Percentiles rank a stretch among this genome's conserved stretches.
These are phyloP conservation scores for Hyphodiscus hymeniophilus DNA, from an alignment of 495 filamentous ascomycete species.

Conservation along the genomic window DNA sequence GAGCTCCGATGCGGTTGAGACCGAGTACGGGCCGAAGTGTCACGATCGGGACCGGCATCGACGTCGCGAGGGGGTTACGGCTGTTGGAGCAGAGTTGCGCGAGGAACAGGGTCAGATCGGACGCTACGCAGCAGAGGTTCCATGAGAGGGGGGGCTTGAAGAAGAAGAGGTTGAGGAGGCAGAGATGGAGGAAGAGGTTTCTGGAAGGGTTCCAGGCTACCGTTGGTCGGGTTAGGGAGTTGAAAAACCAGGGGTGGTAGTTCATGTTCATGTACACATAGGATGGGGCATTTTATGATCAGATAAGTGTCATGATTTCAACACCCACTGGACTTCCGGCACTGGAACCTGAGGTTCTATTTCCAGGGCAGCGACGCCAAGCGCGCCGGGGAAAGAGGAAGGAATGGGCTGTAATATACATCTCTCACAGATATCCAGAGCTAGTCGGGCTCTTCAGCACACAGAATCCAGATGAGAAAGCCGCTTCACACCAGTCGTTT, in stretches of 20 bases:
- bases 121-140: slow-evolving; percentile 46
- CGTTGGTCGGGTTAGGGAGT: slow-evolving; percentile 49
- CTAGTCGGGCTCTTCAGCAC: too few species aligned
- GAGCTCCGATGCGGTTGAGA: slow-evolving; percentile 33
- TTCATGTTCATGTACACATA: too few species aligned
- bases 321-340: too few species aligned
- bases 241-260: slow-evolving; percentile 69
- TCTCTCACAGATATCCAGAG: too few species aligned
- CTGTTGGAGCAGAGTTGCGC: slow-evolving; percentile 36
- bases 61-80: slow-evolving; percentile 46
- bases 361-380: too few species aligned
- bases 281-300: too few species aligned
- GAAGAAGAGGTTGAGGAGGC: slow-evolving; percentile 58
- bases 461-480: too few species aligned
- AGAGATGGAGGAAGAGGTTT: slow-evolving; percentile 61
- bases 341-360: too few species aligned
- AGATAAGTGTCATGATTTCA: too few species aligned
- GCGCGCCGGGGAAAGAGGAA: too few species aligned
- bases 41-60: slow-evolving; percentile 35
- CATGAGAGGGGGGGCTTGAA: slow-evolving; percentile 68
- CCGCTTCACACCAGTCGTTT: too few species aligned
- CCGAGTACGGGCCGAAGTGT: slow-evolving; percentile 53
- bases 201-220: slow-evolving; percentile 53
- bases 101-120: slow-evolving; percentile 45
- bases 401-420: too few species aligned